Percentiles rank a stretch among this genome's conserved stretches.
Conservation (phyloP, 495 filamentous ascomycete genomes). For the Eremomyces bilateralis region DNA sequence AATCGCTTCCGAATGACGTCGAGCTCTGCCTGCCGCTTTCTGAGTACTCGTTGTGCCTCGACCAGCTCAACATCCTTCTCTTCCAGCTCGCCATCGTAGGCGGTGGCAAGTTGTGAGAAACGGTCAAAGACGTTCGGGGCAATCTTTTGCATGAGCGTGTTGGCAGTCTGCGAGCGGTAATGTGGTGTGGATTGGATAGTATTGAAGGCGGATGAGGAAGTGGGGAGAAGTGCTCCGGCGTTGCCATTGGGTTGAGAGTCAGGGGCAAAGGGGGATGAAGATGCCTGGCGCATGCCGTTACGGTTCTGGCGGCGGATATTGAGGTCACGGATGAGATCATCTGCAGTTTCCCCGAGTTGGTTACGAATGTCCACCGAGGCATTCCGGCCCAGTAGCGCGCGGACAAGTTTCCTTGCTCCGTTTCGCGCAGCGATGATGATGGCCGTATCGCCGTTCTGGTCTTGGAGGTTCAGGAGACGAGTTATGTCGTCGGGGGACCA, state of each 20-base stretch:
- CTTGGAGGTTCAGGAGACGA: conserved; percentile 45
- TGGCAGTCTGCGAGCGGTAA: conserved; percentile 35
- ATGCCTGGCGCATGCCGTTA: conserved; percentile 27
- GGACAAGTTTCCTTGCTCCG: conserved; percentile 50
- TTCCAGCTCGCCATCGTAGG: conserved; percentile 35
- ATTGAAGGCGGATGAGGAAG: conserved; percentile 7
- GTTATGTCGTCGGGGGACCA: conserved; percentile 46
- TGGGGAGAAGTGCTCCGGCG: conserved; percentile 7
- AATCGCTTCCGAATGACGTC: conserved; percentile 26
- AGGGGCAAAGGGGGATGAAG: conserved; percentile 40
- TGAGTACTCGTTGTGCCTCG: conserved; percentile 33
- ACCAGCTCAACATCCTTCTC: conserved; percentile 35
- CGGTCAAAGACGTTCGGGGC: conserved; percentile 34
- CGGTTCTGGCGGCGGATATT: conserved; percentile 25
- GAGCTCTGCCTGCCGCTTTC: conserved; percentile 31
- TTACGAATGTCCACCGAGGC: conserved; percentile 63
- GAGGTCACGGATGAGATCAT: conserved; percentile 38
- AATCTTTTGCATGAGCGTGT: conserved; percentile 32
- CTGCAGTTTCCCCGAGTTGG: conserved; percentile 51
- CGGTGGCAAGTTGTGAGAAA: conserved; percentile 30
- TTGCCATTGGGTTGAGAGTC: conserved; percentile 18
- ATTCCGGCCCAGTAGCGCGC: conserved; percentile 46
- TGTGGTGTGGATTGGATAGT: conserved; percentile 18
- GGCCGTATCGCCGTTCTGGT: conserved; percentile 72
- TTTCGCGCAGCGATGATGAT: conserved; percentile 68